Base-by-base conservation (phyloP, 2,329 filamentous ascomycete genomes). In the Pseudogymnoascus sp. region DNA sequence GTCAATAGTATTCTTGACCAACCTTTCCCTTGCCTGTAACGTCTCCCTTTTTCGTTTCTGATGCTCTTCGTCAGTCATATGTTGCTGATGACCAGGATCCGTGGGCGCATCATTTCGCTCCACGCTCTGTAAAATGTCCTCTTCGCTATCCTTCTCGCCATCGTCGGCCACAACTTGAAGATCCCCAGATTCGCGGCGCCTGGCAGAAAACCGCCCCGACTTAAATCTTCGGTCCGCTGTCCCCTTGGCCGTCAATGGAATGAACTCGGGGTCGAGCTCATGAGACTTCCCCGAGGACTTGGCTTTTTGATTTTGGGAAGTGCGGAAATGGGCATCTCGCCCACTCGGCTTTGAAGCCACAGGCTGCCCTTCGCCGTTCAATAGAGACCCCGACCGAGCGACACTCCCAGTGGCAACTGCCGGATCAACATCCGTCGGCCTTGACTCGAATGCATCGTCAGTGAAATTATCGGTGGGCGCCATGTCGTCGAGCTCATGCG, bases 1-100 rank as follows among this genome's bases (percentile, higher is more conserved):
- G 4, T 66, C 63, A 12, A 67, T 43, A 10, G 65, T 66, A 41
- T 67, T 55, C 43, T 61, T 63, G 11, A 65, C 65, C 23, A 63
- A 33, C 26, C 45, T 55, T 12, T 67, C 65, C 35, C 65, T 62
- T 14, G 60, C 58, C 21, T 45, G 43, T 14, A 66, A 37, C n/a
- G 3, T 52, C 23, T 61, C 39, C 2, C 55, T 23, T 29, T 16
- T 43, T 8, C 2, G 11, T n/a, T 55, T 58, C 19, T 61, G 39
- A n/a, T 7, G 35, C 8, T 55, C 35, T 16, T 60, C 58, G 29
- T 60, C 58, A 26, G 33, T 16, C 12, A 26, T 29, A 33, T 33
- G 49, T 10, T 55, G 49, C 16, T 55, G 49, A 19, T 19, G 29
- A 55, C 29, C 29, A 2, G 29, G 49, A 5, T 55, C 16, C 5